Conservation (phyloP, 2,329 filamentous ascomycete species). For the Leptoxyphium fumago region DNA sequence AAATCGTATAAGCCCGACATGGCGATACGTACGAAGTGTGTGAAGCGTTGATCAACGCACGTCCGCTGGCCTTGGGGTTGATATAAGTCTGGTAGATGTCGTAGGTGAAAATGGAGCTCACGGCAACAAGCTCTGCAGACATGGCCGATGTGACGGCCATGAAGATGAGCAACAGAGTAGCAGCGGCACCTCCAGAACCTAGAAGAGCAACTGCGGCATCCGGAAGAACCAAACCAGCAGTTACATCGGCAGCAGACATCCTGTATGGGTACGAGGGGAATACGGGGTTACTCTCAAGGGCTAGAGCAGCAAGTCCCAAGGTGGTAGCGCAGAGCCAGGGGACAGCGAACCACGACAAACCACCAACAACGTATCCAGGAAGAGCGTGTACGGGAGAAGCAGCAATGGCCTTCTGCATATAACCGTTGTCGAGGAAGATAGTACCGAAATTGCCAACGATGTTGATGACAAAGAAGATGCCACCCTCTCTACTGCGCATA, state of each 20-base stretch:
- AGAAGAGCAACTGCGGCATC: constrained; percentile 73
- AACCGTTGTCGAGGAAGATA: constrained; percentile 63
- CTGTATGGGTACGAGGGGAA: constrained; percentile 62
- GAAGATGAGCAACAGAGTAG: constrained; percentile 68
- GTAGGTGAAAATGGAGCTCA: constrained; percentile 78
- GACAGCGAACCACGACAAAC: constrained; percentile 82
- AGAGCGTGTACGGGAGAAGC: constrained; percentile 73
- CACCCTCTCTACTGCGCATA: constrained; percentile 67
- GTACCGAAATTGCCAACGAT: constrained; percentile 72
- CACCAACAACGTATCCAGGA: constrained; percentile 76
- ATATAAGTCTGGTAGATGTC: constrained; percentile 81
- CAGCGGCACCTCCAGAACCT: constrained; percentile 65
- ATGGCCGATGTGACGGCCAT: constrained; percentile 81
- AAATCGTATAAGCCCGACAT: too few species aligned
- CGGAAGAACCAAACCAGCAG: constrained; percentile 69
- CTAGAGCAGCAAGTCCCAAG: constrained; percentile 69
- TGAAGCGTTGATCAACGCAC: constrained; percentile 63
- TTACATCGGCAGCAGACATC: constrained; percentile 60
- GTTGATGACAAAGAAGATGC: constrained; percentile 72
- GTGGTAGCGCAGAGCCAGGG: constrained; percentile 82
- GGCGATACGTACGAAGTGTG: constrained; percentile 32
- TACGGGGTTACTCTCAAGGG: constrained; percentile 56
- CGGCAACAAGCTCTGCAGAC: constrained; percentile 71
- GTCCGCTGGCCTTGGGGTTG: constrained; percentile 61
- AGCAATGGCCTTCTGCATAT: constrained; percentile 90